Evolutionary conservation across 768 basidiomycete species (phyloP).

Genomic region (Leccinum arenicola): DNA sequence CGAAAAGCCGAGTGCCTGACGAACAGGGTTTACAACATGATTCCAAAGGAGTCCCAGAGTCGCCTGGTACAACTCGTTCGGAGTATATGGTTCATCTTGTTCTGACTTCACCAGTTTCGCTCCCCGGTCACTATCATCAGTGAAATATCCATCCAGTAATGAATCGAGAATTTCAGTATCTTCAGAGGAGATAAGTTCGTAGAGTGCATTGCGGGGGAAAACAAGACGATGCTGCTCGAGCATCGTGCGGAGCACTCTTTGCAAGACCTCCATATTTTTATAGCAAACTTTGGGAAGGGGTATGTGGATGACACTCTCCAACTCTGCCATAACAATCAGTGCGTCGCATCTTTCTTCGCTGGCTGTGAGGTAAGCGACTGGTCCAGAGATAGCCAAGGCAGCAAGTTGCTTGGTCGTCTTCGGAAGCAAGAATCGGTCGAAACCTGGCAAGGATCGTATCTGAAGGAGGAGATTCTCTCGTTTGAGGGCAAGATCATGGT

Average conservation of each 20-base stretch:
- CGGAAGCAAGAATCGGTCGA: too few species aligned
- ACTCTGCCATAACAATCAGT: too few species aligned
- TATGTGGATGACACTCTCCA: too few species aligned
- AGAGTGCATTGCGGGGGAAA: not conserved
- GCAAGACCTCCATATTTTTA: not conserved
- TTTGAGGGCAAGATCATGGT: not conserved
- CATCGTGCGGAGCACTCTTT: not conserved
- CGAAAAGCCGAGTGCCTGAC: not conserved
- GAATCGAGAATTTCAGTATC: not conserved
- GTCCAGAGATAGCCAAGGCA: too few species aligned
- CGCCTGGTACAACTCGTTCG: not conserved
- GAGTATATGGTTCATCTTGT: too few species aligned
- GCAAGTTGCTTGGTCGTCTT: too few species aligned
- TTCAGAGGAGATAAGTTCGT: not conserved
- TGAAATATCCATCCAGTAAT: not conserved
- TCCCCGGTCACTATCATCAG: not conserved
- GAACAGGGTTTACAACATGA: not conserved
- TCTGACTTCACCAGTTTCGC: not conserved
- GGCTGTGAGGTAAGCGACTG: too few species aligned
- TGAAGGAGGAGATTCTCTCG: not conserved
- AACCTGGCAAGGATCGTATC: not conserved
- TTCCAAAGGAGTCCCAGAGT: not conserved
- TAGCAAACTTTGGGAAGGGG: not conserved
- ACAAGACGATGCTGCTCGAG: not conserved
- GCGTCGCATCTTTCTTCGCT: too few species aligned